Conservation (phyloP, 2,329 filamentous ascomycete genomes). For the Diaporthe destruens region DNA sequence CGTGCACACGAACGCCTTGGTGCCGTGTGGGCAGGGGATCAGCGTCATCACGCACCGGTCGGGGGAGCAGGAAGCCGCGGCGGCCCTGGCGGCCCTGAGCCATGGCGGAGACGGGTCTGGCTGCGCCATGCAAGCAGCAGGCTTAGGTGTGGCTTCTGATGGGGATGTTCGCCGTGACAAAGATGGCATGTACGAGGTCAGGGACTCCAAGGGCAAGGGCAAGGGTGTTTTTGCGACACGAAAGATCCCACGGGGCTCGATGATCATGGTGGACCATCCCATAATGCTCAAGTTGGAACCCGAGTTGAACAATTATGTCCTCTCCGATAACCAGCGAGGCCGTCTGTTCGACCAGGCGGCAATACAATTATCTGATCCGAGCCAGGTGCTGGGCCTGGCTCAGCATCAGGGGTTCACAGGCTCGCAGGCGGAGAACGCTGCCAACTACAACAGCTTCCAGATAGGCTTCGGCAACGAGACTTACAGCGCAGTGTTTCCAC, state of each 20-base stretch:
- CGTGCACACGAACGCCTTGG: conserved; percentile 7
- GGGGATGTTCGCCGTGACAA: background rate
- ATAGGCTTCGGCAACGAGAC: background rate
- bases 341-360: background rate
- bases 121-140: background rate
- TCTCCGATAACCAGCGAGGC: background rate
- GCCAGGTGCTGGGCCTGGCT: background rate
- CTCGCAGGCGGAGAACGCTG: conserved; percentile 20
- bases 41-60: conserved; percentile 23
- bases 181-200: background rate
- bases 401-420: conserved; percentile 8
- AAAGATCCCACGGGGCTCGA: background rate
- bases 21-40: conserved; percentile 9
- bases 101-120: background rate
- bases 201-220: conserved; percentile 3
- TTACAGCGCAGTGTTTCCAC: conserved; percentile 13
- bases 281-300: conserved; percentile 15
- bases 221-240: conserved; percentile 12
- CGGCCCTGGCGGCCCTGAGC: background rate
- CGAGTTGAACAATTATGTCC: background rate
- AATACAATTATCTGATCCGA: conserved; percentile 3
- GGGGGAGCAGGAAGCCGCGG: background rate
- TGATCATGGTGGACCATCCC: conserved; percentile 11
- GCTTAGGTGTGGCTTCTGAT: background rate
- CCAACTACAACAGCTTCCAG: conserved; percentile 24